A percentile compares a stretch with the other conserved stretches of the same genome.
phyloP scores from a whole-genome alignment of 495 filamentous ascomycete species.

The Melanomma pulvis-pyrius region DNA sequence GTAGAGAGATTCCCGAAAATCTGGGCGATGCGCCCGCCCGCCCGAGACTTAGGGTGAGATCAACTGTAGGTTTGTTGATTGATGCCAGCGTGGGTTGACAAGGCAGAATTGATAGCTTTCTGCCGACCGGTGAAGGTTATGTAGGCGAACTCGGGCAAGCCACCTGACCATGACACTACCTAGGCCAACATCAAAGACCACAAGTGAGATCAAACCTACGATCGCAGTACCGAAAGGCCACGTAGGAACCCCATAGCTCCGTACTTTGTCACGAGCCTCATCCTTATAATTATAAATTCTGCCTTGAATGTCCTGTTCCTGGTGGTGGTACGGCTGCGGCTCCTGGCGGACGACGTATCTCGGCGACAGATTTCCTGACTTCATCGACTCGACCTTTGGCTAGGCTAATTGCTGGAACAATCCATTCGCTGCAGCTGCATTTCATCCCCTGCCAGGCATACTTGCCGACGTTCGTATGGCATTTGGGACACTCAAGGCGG shows the following conservation, averaged over 20 bases:
- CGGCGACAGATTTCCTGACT: conserved; percentile 42
- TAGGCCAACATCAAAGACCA: neutral
- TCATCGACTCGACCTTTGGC: conserved; percentile 81
- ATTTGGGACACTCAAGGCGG: conserved; percentile 82
- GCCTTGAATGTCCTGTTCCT: conserved; percentile 8
- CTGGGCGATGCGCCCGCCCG: too few species aligned
- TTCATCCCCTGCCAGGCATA: conserved; percentile 95
- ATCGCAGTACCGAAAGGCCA: neutral
- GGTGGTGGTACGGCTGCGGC: neutral
- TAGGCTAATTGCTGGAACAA: conserved; percentile 86
- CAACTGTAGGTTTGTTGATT: neutral
- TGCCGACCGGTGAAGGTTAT: neutral
- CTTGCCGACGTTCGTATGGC: conserved; percentile 78
- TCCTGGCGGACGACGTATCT: conserved; percentile 33
- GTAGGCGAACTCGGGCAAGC: neutral
- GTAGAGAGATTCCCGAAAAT: too few species aligned
- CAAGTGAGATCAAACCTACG: neutral
- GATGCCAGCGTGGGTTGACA: neutral
- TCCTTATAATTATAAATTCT: conserved; percentile 29
- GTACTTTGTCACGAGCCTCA: neutral
- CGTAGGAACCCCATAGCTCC: neutral
- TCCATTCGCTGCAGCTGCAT: conserved; percentile 89
- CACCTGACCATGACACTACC: neutral
- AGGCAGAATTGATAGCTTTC: neutral
- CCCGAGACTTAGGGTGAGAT: too few species aligned